Conservation (phyloP, 306 rosid genomes). For the Cicer arietinum region DNA sequence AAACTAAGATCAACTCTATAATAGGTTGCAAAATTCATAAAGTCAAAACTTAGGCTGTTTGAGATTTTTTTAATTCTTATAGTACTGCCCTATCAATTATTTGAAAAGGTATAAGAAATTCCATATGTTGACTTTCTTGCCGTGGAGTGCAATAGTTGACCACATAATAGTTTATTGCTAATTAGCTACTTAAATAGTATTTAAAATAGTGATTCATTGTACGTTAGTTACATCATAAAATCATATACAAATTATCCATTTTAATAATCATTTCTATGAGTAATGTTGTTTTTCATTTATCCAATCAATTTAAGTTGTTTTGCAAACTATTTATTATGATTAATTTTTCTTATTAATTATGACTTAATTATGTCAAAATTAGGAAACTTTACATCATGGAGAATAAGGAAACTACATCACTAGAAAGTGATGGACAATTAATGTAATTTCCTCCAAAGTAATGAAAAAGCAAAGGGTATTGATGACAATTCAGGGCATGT, state of each 20-base stretch:
- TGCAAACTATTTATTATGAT: not conserved
- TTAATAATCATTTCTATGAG: too few relatives aligned
- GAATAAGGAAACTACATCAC: conserved; percentile 15
- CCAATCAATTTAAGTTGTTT: too few relatives aligned
- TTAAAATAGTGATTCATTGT: not conserved
- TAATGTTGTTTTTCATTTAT: not conserved
- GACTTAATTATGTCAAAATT: not conserved
- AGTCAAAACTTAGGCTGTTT: conserved; percentile 16
- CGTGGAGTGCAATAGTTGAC: conserved; percentile 44
- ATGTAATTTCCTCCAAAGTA: not conserved
- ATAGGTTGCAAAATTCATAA: not conserved
- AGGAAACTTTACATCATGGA: not conserved
- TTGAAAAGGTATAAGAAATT: conserved; percentile 3
- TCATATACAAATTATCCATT: too few relatives aligned
- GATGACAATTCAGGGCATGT: conserved; percentile 14
- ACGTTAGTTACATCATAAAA: too few relatives aligned
- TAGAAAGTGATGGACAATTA: too few relatives aligned
- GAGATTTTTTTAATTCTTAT: conserved; percentile 12
- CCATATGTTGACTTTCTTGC: conserved; percentile 40
- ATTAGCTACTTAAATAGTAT: not conserved
- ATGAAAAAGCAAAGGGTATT: not conserved
- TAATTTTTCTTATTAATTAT: not conserved
- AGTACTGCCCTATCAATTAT: not conserved
- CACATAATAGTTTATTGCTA: not conserved
- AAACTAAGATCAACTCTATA: not conserved